Evolutionary conservation across 345 rosid genomes (phyloP).

Genomic region (Litchi chinensis): DNA sequence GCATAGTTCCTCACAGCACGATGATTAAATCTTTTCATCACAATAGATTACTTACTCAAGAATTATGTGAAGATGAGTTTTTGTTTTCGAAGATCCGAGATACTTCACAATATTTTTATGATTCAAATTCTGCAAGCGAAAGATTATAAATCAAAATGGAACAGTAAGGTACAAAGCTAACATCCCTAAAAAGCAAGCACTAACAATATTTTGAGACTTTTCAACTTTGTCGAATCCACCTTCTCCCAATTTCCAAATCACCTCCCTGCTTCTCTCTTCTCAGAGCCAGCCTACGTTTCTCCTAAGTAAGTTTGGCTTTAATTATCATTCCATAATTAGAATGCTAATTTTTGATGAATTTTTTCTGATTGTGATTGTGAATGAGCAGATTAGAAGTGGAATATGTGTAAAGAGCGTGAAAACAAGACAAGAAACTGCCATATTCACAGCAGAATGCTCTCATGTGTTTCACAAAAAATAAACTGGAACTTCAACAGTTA

Average conservation of each 20-base stretch:
- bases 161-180: constrained; percentile 51
- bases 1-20: constrained; percentile 10
- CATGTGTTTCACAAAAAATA: constrained; percentile 82
- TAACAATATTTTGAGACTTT: constrained; percentile 39
- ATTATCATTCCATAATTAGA: not conserved
- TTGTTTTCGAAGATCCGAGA: constrained; percentile 95
- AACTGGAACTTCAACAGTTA: too few species aligned
- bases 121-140: constrained; percentile 75
- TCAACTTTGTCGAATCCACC: constrained; percentile 60
- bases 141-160: constrained; percentile 15
- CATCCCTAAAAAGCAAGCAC: constrained; percentile 25
- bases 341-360: not conserved
- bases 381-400: constrained; percentile 64
- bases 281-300: constrained; percentile 63
- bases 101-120: constrained; percentile 98
- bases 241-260: constrained; percentile 73
- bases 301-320: constrained; percentile 45
- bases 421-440: constrained; percentile 76
- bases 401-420: constrained; percentile 68
- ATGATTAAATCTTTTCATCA: not conserved
- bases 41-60: constrained; percentile 76
- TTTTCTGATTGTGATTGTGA: not conserved
- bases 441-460: constrained; percentile 85
- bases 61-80: constrained; percentile 90
- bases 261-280: constrained; percentile 74